These are phyloP conservation scores for Aspergillus quadricinctus DNA, from an alignment of 2,329 filamentous ascomycete species.

Conservation along the genomic window DNA sequence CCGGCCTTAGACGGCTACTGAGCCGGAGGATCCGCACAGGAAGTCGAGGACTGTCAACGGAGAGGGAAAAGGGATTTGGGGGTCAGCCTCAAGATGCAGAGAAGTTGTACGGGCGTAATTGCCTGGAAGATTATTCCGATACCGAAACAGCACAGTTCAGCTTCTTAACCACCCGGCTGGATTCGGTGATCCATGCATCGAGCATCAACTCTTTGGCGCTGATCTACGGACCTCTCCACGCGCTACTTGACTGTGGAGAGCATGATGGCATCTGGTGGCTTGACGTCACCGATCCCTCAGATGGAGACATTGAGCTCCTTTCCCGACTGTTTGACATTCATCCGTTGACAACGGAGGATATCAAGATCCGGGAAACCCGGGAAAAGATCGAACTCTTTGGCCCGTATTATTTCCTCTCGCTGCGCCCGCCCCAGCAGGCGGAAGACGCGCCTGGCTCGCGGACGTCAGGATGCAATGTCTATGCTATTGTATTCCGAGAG, in stretches of 20 bases:
- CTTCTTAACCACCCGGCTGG: slow-evolving; percentile 87
- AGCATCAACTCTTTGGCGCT: slow-evolving; percentile 78
- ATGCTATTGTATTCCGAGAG: slow-evolving; percentile 89
- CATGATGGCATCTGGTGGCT: slow-evolving; percentile 91
- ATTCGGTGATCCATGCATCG: slow-evolving; percentile 80
- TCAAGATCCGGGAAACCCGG: slow-evolving; percentile 82
- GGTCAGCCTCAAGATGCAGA: background rate
- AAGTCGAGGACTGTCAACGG: background rate
- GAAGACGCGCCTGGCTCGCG: slow-evolving; percentile 71
- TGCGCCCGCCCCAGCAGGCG: slow-evolving; percentile 78
- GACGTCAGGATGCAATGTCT: slow-evolving; percentile 86
- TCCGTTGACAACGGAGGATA: slow-evolving; percentile 89
- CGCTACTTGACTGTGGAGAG: slow-evolving; percentile 44
- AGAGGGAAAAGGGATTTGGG: background rate
- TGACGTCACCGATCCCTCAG: slow-evolving; percentile 80
- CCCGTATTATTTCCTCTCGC: slow-evolving; percentile 92
- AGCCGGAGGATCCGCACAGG: background rate
- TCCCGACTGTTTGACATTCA: slow-evolving; percentile 93
- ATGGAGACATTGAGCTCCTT: slow-evolving; percentile 80
- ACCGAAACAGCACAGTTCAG: slow-evolving; percentile 70
- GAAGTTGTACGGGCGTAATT: background rate
- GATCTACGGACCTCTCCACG: slow-evolving; percentile 75
- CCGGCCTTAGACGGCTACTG: background rate
- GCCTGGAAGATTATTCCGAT: background rate
- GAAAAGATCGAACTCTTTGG: slow-evolving; percentile 98